A percentile compares a stretch with the other conserved stretches of the same genome.
Conservation (phyloP, 805 yeast species). For the Candida suzukii region DNA sequence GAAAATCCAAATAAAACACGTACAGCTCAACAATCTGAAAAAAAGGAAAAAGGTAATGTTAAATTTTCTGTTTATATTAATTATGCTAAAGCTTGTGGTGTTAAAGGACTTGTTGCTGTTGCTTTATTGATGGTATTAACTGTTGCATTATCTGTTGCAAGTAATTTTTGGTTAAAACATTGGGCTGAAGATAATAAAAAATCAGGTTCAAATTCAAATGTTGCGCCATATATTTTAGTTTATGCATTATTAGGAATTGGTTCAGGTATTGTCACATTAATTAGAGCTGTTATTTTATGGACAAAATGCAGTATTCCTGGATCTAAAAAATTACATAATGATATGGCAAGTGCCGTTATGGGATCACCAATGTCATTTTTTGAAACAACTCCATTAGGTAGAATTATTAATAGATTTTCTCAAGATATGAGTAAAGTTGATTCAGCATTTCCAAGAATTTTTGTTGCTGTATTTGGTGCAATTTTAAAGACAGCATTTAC, state of each 20-base stretch:
- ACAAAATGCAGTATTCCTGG: constrained; percentile 47
- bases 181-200: constrained; percentile 57
- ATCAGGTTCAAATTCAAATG: constrained; percentile 34
- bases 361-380: constrained; percentile 60
- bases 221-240: constrained; percentile 40
- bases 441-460: constrained; percentile 45
- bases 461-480: constrained; percentile 39
- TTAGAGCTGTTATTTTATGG: constrained; percentile 42
- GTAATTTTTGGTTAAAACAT: constrained; percentile 58
- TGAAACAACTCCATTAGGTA: constrained; percentile 63
- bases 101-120: constrained; percentile 37
- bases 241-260: constrained; percentile 52
- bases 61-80: constrained; percentile 42
- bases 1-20: constrained; percentile 20
- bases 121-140: constrained; percentile 24
- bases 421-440: constrained; percentile 56
- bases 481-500: constrained; percentile 41
- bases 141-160: constrained; percentile 27
- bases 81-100: constrained; percentile 56
- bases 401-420: constrained; percentile 59
- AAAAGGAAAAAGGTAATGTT: constrained; percentile 56
- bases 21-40: constrained; percentile 43
- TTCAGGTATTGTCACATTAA: constrained; percentile 39
- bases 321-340: constrained; percentile 46
- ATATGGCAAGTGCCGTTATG: constrained; percentile 47